These are phyloP conservation scores for Apiospora malaysiana DNA, from an alignment of 2,329 filamentous ascomycete species.

Conservation along the genomic window DNA sequence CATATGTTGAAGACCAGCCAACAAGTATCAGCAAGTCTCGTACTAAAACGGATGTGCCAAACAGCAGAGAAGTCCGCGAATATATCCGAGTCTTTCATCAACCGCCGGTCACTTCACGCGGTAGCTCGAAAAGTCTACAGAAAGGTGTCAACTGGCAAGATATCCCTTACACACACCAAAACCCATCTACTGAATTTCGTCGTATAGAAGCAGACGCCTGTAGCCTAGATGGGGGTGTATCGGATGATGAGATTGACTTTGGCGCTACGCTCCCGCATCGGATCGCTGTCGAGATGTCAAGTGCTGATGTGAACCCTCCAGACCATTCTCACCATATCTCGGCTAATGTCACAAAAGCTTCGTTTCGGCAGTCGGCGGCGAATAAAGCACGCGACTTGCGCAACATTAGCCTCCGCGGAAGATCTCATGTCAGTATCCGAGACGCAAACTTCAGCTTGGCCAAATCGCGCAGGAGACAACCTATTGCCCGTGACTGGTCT, in stretches of 20 bases:
- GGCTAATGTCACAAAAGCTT: not conserved
- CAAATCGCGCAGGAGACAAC: slow-evolving; percentile 63
- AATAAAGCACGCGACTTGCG: slow-evolving; percentile 33
- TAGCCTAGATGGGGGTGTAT: slow-evolving; percentile 39
- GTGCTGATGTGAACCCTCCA: slow-evolving; percentile 18
- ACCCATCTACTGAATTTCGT: slow-evolving; percentile 20
- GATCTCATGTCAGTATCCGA: slow-evolving; percentile 60
- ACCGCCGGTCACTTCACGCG: slow-evolving; percentile 34
- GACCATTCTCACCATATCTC: not conserved
- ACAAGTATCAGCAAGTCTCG: slow-evolving; percentile 26
- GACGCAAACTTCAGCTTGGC: slow-evolving; percentile 58
- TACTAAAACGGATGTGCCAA: slow-evolving; percentile 30
- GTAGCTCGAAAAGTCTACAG: slow-evolving; percentile 33
- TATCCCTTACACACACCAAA: not conserved
- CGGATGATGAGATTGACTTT: slow-evolving; percentile 28
- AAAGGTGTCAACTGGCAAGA: slow-evolving; percentile 14
- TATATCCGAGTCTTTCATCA: slow-evolving; percentile 38
- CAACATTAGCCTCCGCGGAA: slow-evolving; percentile 52
- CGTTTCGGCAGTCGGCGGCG: slow-evolving; percentile 21
- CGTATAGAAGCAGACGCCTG: slow-evolving; percentile 33
- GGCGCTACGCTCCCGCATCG: not conserved
- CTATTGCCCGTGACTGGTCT: slow-evolving; percentile 76
- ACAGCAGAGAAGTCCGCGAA: slow-evolving; percentile 36
- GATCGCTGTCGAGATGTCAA: slow-evolving; percentile 18
- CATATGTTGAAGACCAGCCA: slow-evolving; percentile 33